Conservation (phyloP, 257 asterid species). For the Thymus quinquecostatus region DNA sequence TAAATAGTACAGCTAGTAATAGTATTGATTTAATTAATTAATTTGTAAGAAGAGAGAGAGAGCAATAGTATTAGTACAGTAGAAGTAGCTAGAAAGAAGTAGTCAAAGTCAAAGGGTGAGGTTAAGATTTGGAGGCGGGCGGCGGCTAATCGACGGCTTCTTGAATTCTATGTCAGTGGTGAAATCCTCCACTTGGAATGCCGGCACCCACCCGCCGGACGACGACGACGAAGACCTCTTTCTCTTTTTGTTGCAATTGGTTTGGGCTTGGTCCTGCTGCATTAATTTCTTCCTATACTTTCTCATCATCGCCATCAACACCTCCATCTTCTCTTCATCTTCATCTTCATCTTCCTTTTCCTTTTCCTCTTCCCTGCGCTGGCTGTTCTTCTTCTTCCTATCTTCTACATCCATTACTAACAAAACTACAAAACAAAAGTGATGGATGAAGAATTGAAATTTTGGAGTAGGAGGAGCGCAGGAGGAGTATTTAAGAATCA, state of each 20-base stretch:
- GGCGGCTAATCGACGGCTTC: not conserved
- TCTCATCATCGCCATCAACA: constrained; percentile 30
- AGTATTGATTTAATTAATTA: no score
- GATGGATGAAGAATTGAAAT: no score
- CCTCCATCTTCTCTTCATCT: constrained; percentile 33
- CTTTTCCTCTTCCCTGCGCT: constrained; percentile 17
- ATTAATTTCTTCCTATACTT: constrained; percentile 32
- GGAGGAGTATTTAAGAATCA: no score
- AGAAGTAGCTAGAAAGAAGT: no score
- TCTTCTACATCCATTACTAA: no score
- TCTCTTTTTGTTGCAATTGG: constrained; percentile 7
- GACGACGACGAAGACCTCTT: constrained; percentile 9
- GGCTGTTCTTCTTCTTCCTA: not conserved
- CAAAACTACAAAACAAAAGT: no score
- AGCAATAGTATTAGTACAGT: not conserved
- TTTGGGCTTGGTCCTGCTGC: constrained; percentile 3
- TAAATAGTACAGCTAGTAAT: no score
- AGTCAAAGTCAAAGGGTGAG: no score
- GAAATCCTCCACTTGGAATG: constrained; percentile 33
- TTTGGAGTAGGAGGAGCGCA: no score
- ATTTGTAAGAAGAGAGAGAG: no score
- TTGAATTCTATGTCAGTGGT: constrained; percentile 32
- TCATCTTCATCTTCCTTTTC: constrained; percentile 31
- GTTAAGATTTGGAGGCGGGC: not conserved
- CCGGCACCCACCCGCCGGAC: constrained; percentile 37